phyloP scores from a whole-genome alignment of 2,329 filamentous ascomycete genomes.

The Cladophialophora immunda region DNA sequence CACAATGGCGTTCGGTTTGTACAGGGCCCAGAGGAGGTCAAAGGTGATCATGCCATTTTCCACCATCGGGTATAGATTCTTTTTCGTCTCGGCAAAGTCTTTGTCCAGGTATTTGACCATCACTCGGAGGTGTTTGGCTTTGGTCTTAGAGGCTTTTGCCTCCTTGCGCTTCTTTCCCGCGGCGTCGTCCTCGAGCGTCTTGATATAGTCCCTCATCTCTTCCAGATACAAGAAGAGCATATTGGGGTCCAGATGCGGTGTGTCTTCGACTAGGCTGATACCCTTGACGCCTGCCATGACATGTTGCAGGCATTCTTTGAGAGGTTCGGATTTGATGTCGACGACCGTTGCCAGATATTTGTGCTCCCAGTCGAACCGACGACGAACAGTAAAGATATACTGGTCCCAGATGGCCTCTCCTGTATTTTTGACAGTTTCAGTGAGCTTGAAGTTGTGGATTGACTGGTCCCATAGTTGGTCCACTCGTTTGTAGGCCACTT shows the following conservation, averaged over 20 bases:
- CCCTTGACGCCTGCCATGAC: constrained; percentile 81
- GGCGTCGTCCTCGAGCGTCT: constrained; percentile 72
- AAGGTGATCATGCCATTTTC: constrained; percentile 72
- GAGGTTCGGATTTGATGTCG: constrained; percentile 83
- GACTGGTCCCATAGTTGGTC: constrained; percentile 68
- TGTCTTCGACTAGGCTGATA: constrained; percentile 81
- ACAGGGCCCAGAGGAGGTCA: constrained; percentile 86
- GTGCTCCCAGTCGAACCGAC: constrained; percentile 84
- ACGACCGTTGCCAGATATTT: constrained; percentile 78
- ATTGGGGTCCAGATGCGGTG: constrained; percentile 76
- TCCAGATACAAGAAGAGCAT: constrained; percentile 79
- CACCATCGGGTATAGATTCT: constrained; percentile 81
- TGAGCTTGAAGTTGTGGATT: constrained; percentile 72
- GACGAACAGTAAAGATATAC: constrained; percentile 82
- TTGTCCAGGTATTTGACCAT: constrained; percentile 80
- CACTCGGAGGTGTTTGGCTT: constrained; percentile 67
- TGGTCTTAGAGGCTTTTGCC: constrained; percentile 47
- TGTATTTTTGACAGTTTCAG: constrained; percentile 71
- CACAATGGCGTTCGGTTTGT: constrained; percentile 84
- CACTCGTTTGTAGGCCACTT: constrained; percentile 73
- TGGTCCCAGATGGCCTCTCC: constrained; percentile 75
- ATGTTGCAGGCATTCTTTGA: constrained; percentile 74
- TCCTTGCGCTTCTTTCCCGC: constrained; percentile 53
- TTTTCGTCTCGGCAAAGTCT: constrained; percentile 81
- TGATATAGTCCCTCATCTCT: constrained; percentile 72